Base-by-base conservation (phyloP, 2,329 filamentous ascomycete genomes). In the Penicillium sumatraense region DNA sequence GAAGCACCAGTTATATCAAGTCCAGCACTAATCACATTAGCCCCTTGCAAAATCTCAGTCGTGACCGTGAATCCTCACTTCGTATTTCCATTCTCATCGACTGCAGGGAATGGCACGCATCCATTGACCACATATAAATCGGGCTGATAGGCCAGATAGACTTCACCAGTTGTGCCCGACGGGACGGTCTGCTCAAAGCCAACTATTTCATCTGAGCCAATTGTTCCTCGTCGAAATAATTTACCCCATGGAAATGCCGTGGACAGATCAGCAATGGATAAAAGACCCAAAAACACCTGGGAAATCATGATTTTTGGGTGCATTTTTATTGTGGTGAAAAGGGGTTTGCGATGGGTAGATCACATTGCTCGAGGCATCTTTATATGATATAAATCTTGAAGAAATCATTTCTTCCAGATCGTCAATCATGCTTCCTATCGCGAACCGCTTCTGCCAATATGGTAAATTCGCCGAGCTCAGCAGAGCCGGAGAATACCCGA, bases 71-170 rank as follows among this genome's bases (percentile, higher is more conserved):
- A n/a, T 16, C 62, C 75, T 56, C 68, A 86, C 84, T 79, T 76
- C 14, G 81, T 86, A 61, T 87, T 78, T 2, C 85, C 86, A 0
- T 73, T 68, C 0, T 77, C 77, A 58, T 88, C 81, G 1, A 88
- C 85, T 1, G 81, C 85, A 0, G 85, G 84, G 64, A 85, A 88
- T 0, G 85, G 83, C 8, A 87, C 84, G 58, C 85, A 88, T 42
- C 85, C 85, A 61, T 83, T 82, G 16, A 78, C 76, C 5, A 86
- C 80, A 10, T 83, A 62, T 5, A 86, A 75, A 50, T 75, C 78
- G 0, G 83, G 84, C 70, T 86, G 80, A 70, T 84, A 86, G 50
- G 81, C 80, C 38, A 81, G 66, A 60, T 83, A 83, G 21, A 84
- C 66, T 2, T 73, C 66, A 13, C 84, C 84, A 0, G 71, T 66